Conservation (phyloP, 805 yeast species). For the Kuraishia hungarica region DNA sequence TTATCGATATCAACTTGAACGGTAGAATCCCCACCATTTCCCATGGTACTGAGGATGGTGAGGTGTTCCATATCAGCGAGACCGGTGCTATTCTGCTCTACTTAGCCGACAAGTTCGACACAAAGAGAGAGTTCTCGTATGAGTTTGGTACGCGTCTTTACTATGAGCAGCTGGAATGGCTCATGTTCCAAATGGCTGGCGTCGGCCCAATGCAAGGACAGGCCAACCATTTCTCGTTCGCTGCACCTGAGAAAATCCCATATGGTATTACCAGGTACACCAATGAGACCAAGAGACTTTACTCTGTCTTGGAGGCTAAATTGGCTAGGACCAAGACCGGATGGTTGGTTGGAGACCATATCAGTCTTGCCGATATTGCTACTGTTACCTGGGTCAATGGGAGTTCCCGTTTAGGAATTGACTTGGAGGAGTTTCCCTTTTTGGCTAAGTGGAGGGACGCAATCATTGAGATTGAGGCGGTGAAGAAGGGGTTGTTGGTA, state of each 20-base stretch:
- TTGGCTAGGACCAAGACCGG: slow-evolving; percentile 35
- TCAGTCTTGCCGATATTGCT: slow-evolving; percentile 52
- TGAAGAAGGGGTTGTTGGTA: slow-evolving; percentile 21
- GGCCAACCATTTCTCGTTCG: slow-evolving; percentile 35
- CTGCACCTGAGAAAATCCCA: slow-evolving; percentile 41
- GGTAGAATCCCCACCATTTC: slow-evolving; percentile 55
- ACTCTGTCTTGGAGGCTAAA: slow-evolving; percentile 44
- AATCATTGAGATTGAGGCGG: slow-evolving; percentile 23
- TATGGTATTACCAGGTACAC: slow-evolving; percentile 45
- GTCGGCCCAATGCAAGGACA: slow-evolving; percentile 62
- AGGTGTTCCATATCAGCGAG: slow-evolving; percentile 39
- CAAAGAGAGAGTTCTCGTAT: slow-evolving; percentile 36
- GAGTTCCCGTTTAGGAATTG: slow-evolving; percentile 16
- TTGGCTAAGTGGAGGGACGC: slow-evolving; percentile 31
- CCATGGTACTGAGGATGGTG: slow-evolving; percentile 30
- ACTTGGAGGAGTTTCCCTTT: slow-evolving; percentile 28
- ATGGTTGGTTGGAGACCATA: slow-evolving; percentile 50
- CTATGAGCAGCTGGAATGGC: slow-evolving; percentile 45
- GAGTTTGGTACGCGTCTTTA: slow-evolving; percentile 30
- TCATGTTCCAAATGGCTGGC: slow-evolving; percentile 50
- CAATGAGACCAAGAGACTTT: slow-evolving; percentile 43
- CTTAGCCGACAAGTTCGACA: slow-evolving; percentile 53
- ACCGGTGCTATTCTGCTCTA: slow-evolving; percentile 55
- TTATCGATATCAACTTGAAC: slow-evolving; percentile 46
- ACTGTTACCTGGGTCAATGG: slow-evolving; percentile 36